A percentile compares a stretch with the other conserved stretches of the same genome.
phyloP scores from a whole-genome alignment of 306 rosid species.

The Gleditsia sinensis region DNA sequence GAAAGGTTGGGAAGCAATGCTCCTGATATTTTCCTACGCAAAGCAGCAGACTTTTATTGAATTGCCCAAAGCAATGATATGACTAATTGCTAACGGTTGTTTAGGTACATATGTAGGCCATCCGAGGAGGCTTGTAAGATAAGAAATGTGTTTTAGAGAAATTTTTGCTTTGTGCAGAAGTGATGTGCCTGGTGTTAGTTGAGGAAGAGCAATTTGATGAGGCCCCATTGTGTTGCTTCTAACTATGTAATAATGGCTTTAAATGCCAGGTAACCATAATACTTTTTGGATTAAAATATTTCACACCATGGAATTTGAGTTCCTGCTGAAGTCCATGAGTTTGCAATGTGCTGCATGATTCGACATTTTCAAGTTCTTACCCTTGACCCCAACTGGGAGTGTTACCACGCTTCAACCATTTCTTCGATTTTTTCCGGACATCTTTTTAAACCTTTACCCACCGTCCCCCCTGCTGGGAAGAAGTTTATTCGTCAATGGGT shows the following conservation, averaged over 20 bases:
- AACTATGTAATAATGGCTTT: neutral
- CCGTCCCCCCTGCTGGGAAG: neutral
- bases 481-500: neutral
- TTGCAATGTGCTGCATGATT: neutral
- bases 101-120: constrained; percentile 24
- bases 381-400: no score
- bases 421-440: no score
- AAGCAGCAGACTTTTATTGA: neutral
- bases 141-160: constrained; percentile 17
- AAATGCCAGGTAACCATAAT: neutral
- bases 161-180: constrained; percentile 11
- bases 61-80: constrained; percentile 14
- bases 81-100: constrained; percentile 38
- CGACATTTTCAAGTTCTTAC: neutral
- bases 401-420: no score
- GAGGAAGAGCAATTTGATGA: constrained; percentile 15
- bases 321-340: neutral
- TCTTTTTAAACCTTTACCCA: neutral
- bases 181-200: constrained; percentile 12
- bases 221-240: constrained; percentile 11
- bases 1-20: no score
- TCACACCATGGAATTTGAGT: neutral
- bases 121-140: constrained; percentile 17
- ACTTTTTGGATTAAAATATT: neutral
- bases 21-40: no score